phyloP scores from a whole-genome alignment of 257 asterid species.

The Solanum chiquidenum region DNA sequence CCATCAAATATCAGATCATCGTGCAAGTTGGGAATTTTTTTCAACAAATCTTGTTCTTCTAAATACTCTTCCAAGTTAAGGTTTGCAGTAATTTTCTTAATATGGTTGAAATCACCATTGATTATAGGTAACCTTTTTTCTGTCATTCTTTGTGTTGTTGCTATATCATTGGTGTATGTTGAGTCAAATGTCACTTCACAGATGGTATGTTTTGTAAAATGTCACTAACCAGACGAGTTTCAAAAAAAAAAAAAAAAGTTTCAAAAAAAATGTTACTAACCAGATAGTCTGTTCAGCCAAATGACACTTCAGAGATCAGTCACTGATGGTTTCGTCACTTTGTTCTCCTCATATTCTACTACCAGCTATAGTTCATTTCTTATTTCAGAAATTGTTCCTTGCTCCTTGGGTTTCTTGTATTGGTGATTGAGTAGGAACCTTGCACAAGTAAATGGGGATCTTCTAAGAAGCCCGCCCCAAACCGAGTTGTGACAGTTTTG shows the following conservation, averaged over 20 bases:
- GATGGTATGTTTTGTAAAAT: neutral
- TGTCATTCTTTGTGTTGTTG: neutral
- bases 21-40: neutral
- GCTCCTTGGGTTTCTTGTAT: neutral
- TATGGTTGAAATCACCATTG: neutral
- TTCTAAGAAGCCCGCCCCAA: neutral
- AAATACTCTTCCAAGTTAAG: neutral
- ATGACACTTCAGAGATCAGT: neutral
- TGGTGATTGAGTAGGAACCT: neutral
- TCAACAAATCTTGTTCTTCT: neutral
- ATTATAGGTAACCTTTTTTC: neutral
- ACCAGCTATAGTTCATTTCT: neutral
- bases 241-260: too few species aligned
- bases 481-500: neutral
- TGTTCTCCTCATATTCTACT: neutral
- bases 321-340: neutral
- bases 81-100: neutral
- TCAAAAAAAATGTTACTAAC: neutral
- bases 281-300: neutral
- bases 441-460: neutral
- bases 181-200: neutral
- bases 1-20: neutral
- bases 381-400: neutral
- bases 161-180: neutral
- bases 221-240: neutral